Percentiles rank a stretch among this genome's conserved stretches.
These are phyloP conservation scores for Claviceps maximensis DNA, from an alignment of 2,329 filamentous ascomycete genomes.

Conservation along the genomic window DNA sequence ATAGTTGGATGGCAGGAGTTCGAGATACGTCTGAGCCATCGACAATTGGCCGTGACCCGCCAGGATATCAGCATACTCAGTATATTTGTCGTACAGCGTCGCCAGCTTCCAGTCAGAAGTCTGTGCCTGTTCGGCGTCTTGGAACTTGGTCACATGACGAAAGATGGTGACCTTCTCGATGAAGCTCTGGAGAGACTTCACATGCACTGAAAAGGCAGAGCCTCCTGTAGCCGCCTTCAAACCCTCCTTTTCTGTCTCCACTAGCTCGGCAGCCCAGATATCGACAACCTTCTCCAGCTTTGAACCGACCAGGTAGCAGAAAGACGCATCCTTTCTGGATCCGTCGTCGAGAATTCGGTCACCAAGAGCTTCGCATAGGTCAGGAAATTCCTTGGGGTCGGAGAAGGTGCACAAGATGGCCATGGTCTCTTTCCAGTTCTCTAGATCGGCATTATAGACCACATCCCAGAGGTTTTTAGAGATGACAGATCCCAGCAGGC, in stretches of 20 bases:
- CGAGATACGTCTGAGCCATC: constrained; percentile 81
- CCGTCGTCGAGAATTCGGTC: constrained; percentile 75
- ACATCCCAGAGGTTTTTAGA: constrained; percentile 97
- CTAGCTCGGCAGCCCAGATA: constrained; percentile 85
- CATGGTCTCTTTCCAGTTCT: constrained; percentile 96
- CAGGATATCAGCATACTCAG: constrained; percentile 91
- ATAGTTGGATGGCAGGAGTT: constrained; percentile 72
- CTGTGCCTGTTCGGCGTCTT: constrained; percentile 60
- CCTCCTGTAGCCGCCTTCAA: constrained; percentile 57
- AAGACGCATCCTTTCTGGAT: constrained; percentile 77
- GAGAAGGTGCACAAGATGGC: constrained; percentile 92
- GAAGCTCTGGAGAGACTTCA: constrained; percentile 75
- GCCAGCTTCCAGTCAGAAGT: constrained; percentile 78
- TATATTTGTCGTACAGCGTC: constrained; percentile 84
- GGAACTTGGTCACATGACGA: constrained; percentile 83
- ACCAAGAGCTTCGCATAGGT: constrained; percentile 87
- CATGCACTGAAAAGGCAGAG: constrained; percentile 84
- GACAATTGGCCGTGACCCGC: constrained; percentile 78
- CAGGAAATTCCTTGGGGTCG: constrained; percentile 77
- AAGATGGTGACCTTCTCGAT: constrained; percentile 98
- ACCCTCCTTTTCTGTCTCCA: constrained; percentile 66
- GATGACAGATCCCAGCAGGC: constrained; percentile 80
- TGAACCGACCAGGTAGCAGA: constrained; percentile 91
- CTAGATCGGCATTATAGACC: constrained; percentile 86
- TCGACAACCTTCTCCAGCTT: constrained; percentile 94